Conservation (phyloP, 345 rosid genomes). For the Erodium maritimum region DNA sequence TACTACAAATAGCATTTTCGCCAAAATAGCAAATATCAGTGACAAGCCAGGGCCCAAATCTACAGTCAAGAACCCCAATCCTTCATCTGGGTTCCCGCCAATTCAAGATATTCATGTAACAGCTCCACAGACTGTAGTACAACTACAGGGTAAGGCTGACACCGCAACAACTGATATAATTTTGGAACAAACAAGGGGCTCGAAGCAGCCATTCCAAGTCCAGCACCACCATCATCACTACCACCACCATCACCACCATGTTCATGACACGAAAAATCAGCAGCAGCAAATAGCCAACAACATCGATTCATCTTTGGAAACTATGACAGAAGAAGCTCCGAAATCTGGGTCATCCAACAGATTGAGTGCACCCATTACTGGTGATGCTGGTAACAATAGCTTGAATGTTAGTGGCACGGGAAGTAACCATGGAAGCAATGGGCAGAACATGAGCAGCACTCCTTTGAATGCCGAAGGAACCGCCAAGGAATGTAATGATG, state of each 20-base stretch:
- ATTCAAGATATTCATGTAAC: slow-evolving; percentile 14
- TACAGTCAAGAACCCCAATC: slow-evolving; percentile 15
- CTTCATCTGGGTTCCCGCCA: slow-evolving; percentile 18
- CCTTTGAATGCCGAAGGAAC: slow-evolving; percentile 16
- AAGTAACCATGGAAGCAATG: slow-evolving; percentile 39
- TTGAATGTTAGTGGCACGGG: slow-evolving; percentile 30
- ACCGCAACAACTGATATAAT: slow-evolving; percentile 2
- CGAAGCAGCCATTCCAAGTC: slow-evolving; percentile 23
- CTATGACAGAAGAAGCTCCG: slow-evolving; percentile 13
- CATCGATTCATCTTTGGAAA: slow-evolving; percentile 16
- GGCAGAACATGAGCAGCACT: slow-evolving; percentile 24
- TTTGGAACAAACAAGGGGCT: slow-evolving; percentile 12
- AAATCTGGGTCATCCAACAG: slow-evolving; percentile 26
- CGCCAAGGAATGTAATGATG: slow-evolving; percentile 22
- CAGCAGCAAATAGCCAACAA: slow-evolving; percentile 8
- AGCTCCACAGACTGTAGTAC: slow-evolving; percentile 10
- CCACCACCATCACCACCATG: slow-evolving; percentile 22
- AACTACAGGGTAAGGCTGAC: slow-evolving; percentile 13
- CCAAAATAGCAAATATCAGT: slow-evolving; percentile 12
- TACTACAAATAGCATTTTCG: slow-evolving; percentile 22
- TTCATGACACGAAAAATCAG: slow-evolving; percentile 15
- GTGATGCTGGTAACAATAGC: slow-evolving; percentile 18
- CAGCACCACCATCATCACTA: slow-evolving; percentile 28
- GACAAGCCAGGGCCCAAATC: slow-evolving; percentile 19
- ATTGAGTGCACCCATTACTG: slow-evolving; percentile 11